These are phyloP conservation scores for Fragaria iinumae DNA, from an alignment of 306 rosid genomes.

Conservation along the genomic window DNA sequence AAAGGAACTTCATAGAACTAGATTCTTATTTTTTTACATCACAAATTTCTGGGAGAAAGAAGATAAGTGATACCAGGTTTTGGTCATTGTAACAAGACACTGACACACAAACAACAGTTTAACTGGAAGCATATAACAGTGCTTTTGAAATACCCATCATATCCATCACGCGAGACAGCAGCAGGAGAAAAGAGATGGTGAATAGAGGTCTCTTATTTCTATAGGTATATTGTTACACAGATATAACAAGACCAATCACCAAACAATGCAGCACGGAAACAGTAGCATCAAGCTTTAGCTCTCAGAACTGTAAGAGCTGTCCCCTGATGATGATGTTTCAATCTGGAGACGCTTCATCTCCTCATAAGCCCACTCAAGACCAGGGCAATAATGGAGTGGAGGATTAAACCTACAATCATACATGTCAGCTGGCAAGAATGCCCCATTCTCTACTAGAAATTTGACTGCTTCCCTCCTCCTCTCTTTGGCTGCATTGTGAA, in stretches of 20 bases:
- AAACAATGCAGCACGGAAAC: background rate
- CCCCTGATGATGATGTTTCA: constrained; percentile 47
- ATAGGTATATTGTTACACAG: background rate
- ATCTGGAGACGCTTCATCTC: constrained; percentile 72
- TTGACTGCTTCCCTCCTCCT: constrained; percentile 84
- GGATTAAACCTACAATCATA: constrained; percentile 88
- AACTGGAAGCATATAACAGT: background rate
- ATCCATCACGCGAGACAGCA: background rate
- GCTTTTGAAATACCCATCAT: background rate
- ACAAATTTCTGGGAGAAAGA: background rate
- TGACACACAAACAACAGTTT: background rate
- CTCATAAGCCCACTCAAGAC: constrained; percentile 99
- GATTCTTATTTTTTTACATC: background rate
- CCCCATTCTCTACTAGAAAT: constrained; percentile 84
- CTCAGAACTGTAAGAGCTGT: constrained; percentile 73
- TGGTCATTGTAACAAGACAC: background rate
- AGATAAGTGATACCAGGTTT: too few species aligned
- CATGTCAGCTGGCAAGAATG: constrained; percentile 86
- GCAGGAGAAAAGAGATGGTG: background rate
- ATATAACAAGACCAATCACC: constrained; percentile 11
- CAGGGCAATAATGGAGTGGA: constrained; percentile 88
- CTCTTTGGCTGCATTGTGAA: constrained; percentile 91
- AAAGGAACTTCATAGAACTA: background rate
- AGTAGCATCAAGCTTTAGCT: constrained; percentile 28
- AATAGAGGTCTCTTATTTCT: background rate